Percentiles rank a stretch among this genome's conserved stretches.
Conservation (phyloP, 1,284 basidiomycete genomes). For the Omphalotus olearius region DNA sequence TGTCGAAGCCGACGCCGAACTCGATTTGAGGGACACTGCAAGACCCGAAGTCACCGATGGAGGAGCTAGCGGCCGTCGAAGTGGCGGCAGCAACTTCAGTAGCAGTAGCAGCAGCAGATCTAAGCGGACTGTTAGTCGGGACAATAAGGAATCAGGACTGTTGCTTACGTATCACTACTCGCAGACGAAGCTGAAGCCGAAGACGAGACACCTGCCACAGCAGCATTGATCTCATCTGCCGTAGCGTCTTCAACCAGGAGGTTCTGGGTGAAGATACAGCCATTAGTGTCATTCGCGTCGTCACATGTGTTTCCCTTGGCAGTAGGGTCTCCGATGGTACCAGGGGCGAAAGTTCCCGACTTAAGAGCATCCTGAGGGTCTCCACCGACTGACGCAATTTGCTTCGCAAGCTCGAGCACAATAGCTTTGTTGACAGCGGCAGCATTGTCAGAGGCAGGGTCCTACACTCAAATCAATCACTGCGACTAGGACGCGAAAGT, state of each 20-base stretch:
- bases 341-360: conserved; percentile 63
- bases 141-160: no score
- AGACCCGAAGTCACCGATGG: conserved; percentile 7
- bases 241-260: conserved; percentile 51
- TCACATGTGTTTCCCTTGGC: conserved; percentile 49
- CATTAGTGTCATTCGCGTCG: conserved; percentile 45
- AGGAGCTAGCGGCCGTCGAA: conserved; percentile 5
- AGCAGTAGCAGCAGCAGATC: conserved; percentile 3
- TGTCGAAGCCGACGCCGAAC: conserved; percentile 48
- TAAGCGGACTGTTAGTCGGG: neutral
- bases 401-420: conserved; percentile 53
- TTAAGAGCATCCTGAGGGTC: conserved; percentile 57
- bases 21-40: conserved; percentile 48
- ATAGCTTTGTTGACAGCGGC: conserved; percentile 61
- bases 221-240: conserved; percentile 53
- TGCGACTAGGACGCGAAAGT: neutral
- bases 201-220: conserved; percentile 32
- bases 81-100: conserved; percentile 4
- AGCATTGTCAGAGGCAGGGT: conserved; percentile 57
- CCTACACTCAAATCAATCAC: conserved; percentile 27
- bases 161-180: conserved; percentile 6
- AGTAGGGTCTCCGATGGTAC: conserved; percentile 48
- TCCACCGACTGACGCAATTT: conserved; percentile 61
- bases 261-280: conserved; percentile 61
- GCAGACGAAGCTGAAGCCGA: neutral